A percentile compares a stretch with the other conserved stretches of the same genome.
Conservation (phyloP, 805 yeast species). For the Saturnispora dispora region DNA sequence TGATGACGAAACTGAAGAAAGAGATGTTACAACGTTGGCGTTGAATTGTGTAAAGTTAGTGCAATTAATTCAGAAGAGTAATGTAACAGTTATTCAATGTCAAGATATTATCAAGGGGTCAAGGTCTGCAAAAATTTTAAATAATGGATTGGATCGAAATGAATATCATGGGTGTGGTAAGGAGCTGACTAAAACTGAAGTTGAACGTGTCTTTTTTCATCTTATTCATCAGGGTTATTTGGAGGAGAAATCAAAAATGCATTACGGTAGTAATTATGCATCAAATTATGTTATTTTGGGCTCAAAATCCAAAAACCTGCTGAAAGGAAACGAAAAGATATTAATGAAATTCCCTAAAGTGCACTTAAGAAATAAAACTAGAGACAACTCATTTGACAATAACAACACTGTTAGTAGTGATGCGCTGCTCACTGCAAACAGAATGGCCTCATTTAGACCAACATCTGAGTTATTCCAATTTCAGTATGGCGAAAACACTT, state of each 20-base stretch:
- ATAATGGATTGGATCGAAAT: constrained; percentile 50
- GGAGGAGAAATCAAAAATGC: constrained; percentile 63
- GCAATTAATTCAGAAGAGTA: constrained; percentile 40
- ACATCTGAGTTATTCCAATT: constrained; percentile 8
- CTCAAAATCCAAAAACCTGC: constrained; percentile 39
- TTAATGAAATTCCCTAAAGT: constrained; percentile 39
- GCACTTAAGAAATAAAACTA: neutral
- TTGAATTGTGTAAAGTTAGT: constrained; percentile 52
- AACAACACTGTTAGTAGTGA: neutral
- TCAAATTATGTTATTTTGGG: constrained; percentile 66
- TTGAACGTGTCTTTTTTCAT: constrained; percentile 78
- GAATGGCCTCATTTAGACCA: constrained; percentile 9
- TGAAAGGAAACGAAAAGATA: constrained; percentile 34
- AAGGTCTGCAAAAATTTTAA: constrained; percentile 47
- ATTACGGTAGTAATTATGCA: constrained; percentile 64
- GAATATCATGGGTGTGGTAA: constrained; percentile 68
- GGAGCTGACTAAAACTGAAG: constrained; percentile 50
- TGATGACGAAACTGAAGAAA: constrained; percentile 35
- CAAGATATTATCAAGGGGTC: constrained; percentile 80
- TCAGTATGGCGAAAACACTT: neutral
- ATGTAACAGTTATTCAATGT: constrained; percentile 70
- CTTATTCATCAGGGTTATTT: constrained; percentile 57
- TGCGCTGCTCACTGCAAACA: neutral
- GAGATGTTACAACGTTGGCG: constrained; percentile 65
- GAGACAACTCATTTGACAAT: neutral